phyloP scores from a whole-genome alignment of 2,329 filamentous ascomycete species.

The Chrysoporthe austroafricana region DNA sequence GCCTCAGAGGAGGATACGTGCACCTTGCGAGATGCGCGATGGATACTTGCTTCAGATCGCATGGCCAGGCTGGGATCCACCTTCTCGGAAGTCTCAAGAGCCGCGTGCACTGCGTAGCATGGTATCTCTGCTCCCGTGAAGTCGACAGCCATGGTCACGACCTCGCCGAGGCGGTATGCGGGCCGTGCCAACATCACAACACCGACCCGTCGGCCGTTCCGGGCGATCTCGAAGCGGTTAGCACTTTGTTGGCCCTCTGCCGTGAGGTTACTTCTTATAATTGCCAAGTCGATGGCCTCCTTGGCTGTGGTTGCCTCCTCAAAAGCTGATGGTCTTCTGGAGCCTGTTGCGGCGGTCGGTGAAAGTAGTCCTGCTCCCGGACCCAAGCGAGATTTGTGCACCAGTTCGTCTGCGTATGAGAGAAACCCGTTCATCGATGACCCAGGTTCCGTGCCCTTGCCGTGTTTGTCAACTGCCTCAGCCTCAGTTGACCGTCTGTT shows the following conservation, averaged over 20 bases:
- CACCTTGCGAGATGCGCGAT: conserved; percentile 82
- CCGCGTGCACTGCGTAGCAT: conserved; percentile 83
- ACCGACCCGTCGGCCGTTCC: conserved; percentile 88
- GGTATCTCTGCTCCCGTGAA: conserved; percentile 77
- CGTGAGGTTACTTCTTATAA: conserved; percentile 77
- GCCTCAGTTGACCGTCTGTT: conserved; percentile 25
- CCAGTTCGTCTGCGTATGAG: conserved; percentile 75
- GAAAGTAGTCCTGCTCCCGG: conserved; percentile 68
- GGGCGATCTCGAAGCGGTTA: conserved; percentile 95
- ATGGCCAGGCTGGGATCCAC: conserved; percentile 81
- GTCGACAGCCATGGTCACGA: conserved; percentile 81
- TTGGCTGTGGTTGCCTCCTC: conserved; percentile 69
- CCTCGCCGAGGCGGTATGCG: conserved; percentile 86
- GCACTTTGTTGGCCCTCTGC: conserved; percentile 73
- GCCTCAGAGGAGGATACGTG: conserved; percentile 81
- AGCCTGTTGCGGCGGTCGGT: conserved; percentile 64
- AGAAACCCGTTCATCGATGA: conserved; percentile 69
- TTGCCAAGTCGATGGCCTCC: conserved; percentile 89
- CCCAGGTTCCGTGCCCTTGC: conserved; percentile 36
- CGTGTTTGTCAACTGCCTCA: conserved; percentile 29
- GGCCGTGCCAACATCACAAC: conserved; percentile 88
- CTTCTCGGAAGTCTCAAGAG: conserved; percentile 84
- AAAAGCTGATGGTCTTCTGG: conserved; percentile 57
- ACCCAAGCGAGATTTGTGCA: conserved; percentile 61
- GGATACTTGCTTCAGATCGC: conserved; percentile 82